Evolutionary conservation across 495 filamentous ascomycete genomes (phyloP), one percentile per base, ranked within the genome.

Genomic region (Xylaria acuta): DNA sequence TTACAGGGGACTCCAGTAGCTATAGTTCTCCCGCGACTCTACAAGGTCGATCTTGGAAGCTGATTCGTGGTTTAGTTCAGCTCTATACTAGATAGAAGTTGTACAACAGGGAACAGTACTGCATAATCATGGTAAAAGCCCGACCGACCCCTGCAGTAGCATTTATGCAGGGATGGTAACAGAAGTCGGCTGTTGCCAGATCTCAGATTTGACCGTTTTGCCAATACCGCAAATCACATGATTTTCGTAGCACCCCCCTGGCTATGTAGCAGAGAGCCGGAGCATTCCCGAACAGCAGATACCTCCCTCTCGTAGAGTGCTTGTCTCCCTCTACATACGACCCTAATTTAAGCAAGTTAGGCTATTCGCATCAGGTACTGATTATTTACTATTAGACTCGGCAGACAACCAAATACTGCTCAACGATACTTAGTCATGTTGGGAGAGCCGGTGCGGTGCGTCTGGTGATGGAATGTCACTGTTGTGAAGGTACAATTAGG

Each of bases 151-250:
- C 68, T 70, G 58, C 58, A 64, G 45, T 64, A 64, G 60, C 14
- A 41, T 16, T 54, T 41, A 70, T 70, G 58, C 68, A 70, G 58
- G 68, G 68, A 70, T 70, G 68, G 59, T 54, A 67, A 67, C 65
- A 67, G 34, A 27, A 65, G n/a, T 38, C 3, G 7, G 7, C 18
- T 53, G 64, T 43, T 67, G 43, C 63, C 63, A 49, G 40, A 65
- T 67, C 43, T 43, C 53, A 41, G 36, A 62, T 30, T 27, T 62
- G 43, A 41, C 59, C 32, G 54, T 53, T 70, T 70, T 64, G 32
- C 45, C 22, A 43, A 45, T 27, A 34, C 41, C 54, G 41, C 25
- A 38, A 62, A 51, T 58, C 67, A 49, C 67, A 62, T 49, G 67
- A 49, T 62, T 41, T 32, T 45, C 20, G n/a, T 27, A 40, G 32